A percentile compares a stretch with the other conserved stretches of the same genome.
Conservation (phyloP, 2,329 filamentous ascomycete species). For the Cryphonectria nitschkei region DNA sequence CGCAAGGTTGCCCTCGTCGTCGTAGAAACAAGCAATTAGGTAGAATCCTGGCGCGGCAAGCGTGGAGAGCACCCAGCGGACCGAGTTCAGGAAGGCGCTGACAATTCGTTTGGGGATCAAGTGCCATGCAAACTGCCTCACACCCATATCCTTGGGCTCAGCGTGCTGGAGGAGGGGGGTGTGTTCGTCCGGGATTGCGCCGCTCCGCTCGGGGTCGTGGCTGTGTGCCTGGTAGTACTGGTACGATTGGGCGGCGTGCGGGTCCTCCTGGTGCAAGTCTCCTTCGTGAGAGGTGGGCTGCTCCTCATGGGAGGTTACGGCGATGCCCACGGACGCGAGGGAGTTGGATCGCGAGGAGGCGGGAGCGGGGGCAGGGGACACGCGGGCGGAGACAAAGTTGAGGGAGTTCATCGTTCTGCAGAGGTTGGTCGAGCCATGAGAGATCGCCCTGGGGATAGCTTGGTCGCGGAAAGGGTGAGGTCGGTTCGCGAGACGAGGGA, state of each 20-base stretch:
- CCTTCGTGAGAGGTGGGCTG: slow-evolving; percentile 33
- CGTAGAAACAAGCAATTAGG: slow-evolving; percentile 80
- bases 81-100: slow-evolving; percentile 71
- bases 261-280: slow-evolving; percentile 42
- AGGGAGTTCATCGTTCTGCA: slow-evolving; percentile 87
- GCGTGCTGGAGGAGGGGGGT: slow-evolving; percentile 63
- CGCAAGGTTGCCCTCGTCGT: slow-evolving; percentile 78
- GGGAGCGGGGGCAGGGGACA: slow-evolving; percentile 64
- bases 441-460: slow-evolving; percentile 6
- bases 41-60: slow-evolving; percentile 81
- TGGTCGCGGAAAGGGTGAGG: slow-evolving; percentile 1
- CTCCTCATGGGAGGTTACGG: slow-evolving; percentile 48
- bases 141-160: slow-evolving; percentile 38
- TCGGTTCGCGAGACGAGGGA: background rate
- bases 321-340: slow-evolving; percentile 55
- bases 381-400: slow-evolving; percentile 88
- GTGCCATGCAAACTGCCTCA: slow-evolving; percentile 54
- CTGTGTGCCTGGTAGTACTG: slow-evolving; percentile 41
- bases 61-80: slow-evolving; percentile 78
- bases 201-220: slow-evolving; percentile 30
- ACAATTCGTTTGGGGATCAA: slow-evolving; percentile 70
- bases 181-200: slow-evolving; percentile 61
- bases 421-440: slow-evolving; percentile 58
- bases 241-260: slow-evolving; percentile 39
- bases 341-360: slow-evolving; percentile 64